Evolutionary conservation across 768 basidiomycete genomes (phyloP).

Genomic region (Trametes cinnabarina): DNA sequence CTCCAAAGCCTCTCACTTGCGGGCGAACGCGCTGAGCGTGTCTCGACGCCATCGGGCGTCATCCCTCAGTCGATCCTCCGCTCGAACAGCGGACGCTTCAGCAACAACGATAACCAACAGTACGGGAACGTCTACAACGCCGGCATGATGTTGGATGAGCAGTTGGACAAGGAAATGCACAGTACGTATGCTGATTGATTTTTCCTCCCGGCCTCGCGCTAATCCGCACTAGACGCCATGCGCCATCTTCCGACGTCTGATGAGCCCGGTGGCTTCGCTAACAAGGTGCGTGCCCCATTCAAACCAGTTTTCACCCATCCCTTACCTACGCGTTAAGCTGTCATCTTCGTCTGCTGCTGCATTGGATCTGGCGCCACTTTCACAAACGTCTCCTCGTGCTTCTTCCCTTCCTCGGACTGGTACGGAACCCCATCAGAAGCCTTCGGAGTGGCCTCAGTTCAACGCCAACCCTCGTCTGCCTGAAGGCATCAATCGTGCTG

Average conservation of each 20-base stretch:
- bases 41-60: conserved; percentile 15
- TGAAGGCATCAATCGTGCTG: conserved; percentile 54
- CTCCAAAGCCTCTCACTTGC: conserved; percentile 69
- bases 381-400: conserved; percentile 72
- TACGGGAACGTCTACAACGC: conserved; percentile 71
- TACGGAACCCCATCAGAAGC: conserved; percentile 58
- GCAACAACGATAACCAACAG: conserved; percentile 55
- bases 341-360: conserved; percentile 84
- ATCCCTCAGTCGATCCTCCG: conserved; percentile 47
- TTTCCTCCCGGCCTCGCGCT: conserved; percentile 6
- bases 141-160: conserved; percentile 90
- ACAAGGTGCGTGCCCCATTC: conserved; percentile 49
- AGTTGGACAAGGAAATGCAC: conserved; percentile 92
- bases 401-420: conserved; percentile 53
- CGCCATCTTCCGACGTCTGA: conserved; percentile 83
- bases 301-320: neutral
- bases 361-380: conserved; percentile 86
- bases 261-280: conserved; percentile 68
- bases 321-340: conserved; percentile 43
- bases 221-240: conserved; percentile 67
- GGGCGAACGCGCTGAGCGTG: conserved; percentile 54
- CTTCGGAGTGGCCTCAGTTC: conserved; percentile 96
- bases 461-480: conserved; percentile 58
- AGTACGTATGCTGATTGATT: conserved; percentile 49
- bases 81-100: conserved; percentile 51